Evolutionary conservation across 441 rosid genomes (phyloP).

Genomic region (Francoa sonchifolia): DNA sequence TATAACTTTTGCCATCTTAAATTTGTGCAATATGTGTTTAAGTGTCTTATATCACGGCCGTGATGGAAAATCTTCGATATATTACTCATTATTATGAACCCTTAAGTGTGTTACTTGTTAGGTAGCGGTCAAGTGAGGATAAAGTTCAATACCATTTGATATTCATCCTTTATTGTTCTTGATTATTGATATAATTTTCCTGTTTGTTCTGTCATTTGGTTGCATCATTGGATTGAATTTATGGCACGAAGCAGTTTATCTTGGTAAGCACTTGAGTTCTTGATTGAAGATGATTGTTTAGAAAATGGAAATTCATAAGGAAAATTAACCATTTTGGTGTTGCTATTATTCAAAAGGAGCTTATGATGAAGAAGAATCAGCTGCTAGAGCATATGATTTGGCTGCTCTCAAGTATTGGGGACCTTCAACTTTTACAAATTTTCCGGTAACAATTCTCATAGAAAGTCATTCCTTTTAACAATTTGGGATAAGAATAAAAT

Average conservation of each 20-base stretch:
- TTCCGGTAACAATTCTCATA: no score
- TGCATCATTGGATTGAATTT: conserved; percentile 6
- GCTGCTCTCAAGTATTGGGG: conserved; percentile 38
- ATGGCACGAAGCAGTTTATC: conserved; percentile 34
- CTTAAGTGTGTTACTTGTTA: no score
- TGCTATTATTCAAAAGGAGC: conserved; percentile 22
- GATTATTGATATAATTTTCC: not conserved
- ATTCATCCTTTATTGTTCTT: not conserved
- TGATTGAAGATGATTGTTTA: no score
- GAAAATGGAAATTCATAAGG: not conserved
- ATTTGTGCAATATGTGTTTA: no score
- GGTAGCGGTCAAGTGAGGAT: no score
- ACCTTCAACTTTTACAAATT: conserved; percentile 21
- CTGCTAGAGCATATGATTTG: conserved; percentile 32
- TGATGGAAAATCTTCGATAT: no score
- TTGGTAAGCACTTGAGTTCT: conserved; percentile 28
- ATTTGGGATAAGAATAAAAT: no score
- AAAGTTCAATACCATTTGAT: not conserved
- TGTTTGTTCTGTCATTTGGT: not conserved
- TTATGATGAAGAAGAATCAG: conserved; percentile 37
- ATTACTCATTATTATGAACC: no score
- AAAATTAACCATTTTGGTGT: conserved; percentile 1
- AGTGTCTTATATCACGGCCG: no score
- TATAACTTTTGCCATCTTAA: not conserved
- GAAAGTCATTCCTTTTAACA: no score